Percentiles rank a stretch among this genome's conserved stretches.
phyloP scores from a whole-genome alignment of 345 rosid species.

The Citrus medica region DNA sequence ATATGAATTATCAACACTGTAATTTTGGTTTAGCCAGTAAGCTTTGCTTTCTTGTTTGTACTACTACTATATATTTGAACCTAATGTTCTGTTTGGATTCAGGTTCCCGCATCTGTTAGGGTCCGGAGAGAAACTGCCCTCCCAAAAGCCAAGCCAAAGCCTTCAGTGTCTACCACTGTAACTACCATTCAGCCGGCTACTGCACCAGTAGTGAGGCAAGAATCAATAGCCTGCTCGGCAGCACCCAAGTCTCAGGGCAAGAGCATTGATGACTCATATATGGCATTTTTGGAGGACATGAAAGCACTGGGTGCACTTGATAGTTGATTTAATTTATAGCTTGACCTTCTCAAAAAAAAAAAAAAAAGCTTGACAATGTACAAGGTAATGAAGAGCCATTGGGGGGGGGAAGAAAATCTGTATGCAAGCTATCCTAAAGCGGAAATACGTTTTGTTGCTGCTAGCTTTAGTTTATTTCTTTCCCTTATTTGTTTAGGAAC shows the following conservation, averaged over 20 bases:
- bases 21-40: neutral
- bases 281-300: constrained; percentile 94
- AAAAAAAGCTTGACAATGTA: neutral
- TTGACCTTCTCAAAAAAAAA: neutral
- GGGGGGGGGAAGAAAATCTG: neutral
- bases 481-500: neutral
- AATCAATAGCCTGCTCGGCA: constrained; percentile 33
- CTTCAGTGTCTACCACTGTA: constrained; percentile 26
- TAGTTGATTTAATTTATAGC: constrained; percentile 31
- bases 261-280: constrained; percentile 88
- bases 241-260: constrained; percentile 64
- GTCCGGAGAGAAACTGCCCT: constrained; percentile 80
- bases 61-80: neutral
- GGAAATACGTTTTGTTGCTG: neutral
- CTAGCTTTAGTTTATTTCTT: constrained; percentile 3
- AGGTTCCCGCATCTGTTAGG: constrained; percentile 97
- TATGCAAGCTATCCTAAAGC: neutral
- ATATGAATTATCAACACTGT: neutral
- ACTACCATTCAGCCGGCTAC: constrained; percentile 40
- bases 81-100: constrained; percentile 12
- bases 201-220: constrained; percentile 44
- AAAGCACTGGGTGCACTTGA: constrained; percentile 98
- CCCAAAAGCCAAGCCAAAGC: constrained; percentile 71
- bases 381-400: neutral
- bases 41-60: neutral